Conservation (phyloP, 768 basidiomycete species). For the Chalciporus piperatus region DNA sequence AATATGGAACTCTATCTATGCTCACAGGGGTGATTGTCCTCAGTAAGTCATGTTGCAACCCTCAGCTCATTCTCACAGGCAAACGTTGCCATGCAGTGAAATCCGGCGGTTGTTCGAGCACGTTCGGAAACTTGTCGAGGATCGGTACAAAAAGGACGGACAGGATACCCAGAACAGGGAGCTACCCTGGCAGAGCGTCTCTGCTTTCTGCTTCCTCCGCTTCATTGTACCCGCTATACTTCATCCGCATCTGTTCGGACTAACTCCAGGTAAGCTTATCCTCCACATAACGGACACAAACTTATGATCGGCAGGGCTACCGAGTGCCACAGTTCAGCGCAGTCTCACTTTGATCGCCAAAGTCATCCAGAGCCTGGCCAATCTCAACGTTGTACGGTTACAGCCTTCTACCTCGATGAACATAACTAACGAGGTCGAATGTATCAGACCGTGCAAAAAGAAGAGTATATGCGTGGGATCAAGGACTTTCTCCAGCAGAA, state of each 20-base stretch:
- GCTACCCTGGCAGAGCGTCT: conserved; percentile 78
- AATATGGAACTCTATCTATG: conserved; percentile 81
- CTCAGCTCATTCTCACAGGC: conserved; percentile 3
- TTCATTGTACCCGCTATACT: conserved; percentile 89
- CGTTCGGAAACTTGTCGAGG: conserved; percentile 70
- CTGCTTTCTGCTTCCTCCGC: conserved; percentile 85
- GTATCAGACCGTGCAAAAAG: conserved; percentile 60
- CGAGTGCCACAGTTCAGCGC: conserved; percentile 64
- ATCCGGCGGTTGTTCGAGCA: conserved; percentile 67
- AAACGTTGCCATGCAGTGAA: conserved; percentile 46
- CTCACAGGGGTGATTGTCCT: conserved; percentile 69
- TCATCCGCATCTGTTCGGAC: conserved; percentile 81
- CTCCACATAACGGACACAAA: neutral
- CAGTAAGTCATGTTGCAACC: conserved; percentile 45
- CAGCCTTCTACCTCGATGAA: neutral
- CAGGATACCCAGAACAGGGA: conserved; percentile 46
- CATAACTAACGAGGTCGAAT: conserved; percentile 2
- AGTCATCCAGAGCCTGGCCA: conserved; percentile 86
- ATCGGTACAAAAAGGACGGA: conserved; percentile 47
- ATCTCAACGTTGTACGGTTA: conserved; percentile 65
- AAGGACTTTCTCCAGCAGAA: conserved; percentile 69
- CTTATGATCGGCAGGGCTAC: conserved; percentile 52
- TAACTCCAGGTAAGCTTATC: conserved; percentile 59
- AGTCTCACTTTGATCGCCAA: conserved; percentile 85
- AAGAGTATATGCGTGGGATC: conserved; percentile 78